Conservation (phyloP, 2,329 filamentous ascomycete genomes). For the Teratosphaeria viscida region DNA sequence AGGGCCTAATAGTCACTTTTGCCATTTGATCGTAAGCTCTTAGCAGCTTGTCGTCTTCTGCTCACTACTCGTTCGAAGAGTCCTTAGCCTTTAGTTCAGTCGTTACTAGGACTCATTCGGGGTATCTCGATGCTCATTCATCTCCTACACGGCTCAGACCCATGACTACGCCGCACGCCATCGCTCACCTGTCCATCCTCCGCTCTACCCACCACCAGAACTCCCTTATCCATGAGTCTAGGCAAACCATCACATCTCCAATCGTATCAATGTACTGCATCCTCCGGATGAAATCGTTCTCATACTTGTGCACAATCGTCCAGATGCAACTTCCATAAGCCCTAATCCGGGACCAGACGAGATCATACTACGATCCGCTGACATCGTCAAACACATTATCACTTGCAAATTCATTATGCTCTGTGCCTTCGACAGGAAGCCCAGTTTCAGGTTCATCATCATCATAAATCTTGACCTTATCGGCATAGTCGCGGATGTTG, state of each 20-base stretch:
- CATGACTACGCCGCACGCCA: background rate
- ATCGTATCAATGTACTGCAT: background rate
- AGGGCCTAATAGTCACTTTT: no score
- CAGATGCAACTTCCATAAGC: background rate
- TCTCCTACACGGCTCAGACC: background rate
- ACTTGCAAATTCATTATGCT: background rate
- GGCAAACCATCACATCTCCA: background rate
- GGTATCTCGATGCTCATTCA: background rate
- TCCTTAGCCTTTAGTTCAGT: no score
- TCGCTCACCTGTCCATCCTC: background rate
- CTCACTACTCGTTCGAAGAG: no score
- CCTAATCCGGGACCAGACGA: background rate
- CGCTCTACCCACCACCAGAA: background rate
- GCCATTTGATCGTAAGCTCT: no score
- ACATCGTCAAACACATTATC: background rate
- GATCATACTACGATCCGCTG: background rate
- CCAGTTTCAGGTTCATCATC: constrained; percentile 20
- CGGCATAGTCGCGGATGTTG: constrained; percentile 71
- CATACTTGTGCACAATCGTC: background rate
- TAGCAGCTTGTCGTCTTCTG: no score
- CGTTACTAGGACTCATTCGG: background rate
- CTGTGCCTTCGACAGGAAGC: background rate
- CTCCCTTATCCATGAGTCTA: background rate
- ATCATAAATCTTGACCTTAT: constrained; percentile 72
- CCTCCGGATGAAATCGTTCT: background rate